phyloP scores from a whole-genome alignment of 2,329 filamentous ascomycete genomes.

The Plenodomus tracheiphilus region DNA sequence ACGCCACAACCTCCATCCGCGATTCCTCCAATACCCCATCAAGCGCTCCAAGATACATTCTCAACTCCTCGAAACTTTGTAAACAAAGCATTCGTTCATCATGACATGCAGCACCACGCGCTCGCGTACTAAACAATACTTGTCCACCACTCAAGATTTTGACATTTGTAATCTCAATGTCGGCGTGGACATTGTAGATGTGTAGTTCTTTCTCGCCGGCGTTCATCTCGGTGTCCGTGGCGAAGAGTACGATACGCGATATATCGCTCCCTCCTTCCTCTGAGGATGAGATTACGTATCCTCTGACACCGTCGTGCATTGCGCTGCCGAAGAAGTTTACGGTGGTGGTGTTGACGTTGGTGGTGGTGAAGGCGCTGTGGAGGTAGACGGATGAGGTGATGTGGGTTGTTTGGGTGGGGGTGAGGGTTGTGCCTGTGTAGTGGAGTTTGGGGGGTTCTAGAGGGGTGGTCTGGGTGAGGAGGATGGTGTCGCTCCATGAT shows the following conservation, averaged over 20 bases:
- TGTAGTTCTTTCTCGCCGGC: conserved; percentile 3
- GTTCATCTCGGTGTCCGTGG: conserved; percentile 9
- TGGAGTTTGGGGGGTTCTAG: conserved; percentile 15
- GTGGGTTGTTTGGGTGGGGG: conserved; percentile 5
- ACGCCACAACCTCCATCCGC: background rate
- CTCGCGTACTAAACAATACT: conserved; percentile 1
- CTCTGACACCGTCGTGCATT: conserved; percentile 26
- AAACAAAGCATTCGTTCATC: conserved; percentile 2
- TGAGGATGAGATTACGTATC: conserved; percentile 8
- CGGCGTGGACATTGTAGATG: background rate
- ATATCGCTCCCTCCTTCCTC: background rate
- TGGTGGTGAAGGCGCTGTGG: conserved; percentile 1
- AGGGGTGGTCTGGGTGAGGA: conserved; percentile 4
- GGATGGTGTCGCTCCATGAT: conserved; percentile 38
- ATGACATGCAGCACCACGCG: background rate
- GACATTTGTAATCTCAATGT: conserved; percentile 7
- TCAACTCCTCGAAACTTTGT: conserved; percentile 1
- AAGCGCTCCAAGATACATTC: background rate
- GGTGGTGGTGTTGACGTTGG: background rate
- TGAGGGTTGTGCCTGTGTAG: conserved; percentile 28
- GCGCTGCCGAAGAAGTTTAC: conserved; percentile 23
- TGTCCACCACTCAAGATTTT: conserved; percentile 9
- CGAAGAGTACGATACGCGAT: conserved; percentile 14
- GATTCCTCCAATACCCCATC: background rate
- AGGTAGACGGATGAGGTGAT: conserved; percentile 1